These are phyloP conservation scores for Pycnococcus provasolii DNA, from an alignment of 139 green algal genomes.

Conservation along the genomic window DNA sequence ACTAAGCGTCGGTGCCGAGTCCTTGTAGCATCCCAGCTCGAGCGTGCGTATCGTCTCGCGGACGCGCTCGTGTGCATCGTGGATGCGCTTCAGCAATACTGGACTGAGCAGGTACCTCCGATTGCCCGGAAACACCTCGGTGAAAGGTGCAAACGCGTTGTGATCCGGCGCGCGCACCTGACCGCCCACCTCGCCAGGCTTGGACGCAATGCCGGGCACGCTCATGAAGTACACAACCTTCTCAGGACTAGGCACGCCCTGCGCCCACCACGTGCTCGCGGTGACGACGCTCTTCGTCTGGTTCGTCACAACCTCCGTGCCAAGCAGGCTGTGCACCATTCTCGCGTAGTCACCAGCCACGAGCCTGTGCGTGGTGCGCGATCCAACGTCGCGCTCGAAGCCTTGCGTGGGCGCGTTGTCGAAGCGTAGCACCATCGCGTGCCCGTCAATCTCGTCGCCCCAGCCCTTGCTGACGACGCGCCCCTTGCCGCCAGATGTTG, in stretches of 20 bases:
- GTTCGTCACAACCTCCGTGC: slow-evolving; percentile 15
- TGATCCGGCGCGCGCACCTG: slow-evolving; percentile 23
- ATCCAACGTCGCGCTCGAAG: slow-evolving; percentile 21
- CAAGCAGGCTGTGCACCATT: slow-evolving; percentile 24
- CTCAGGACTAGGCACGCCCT: slow-evolving; percentile 16
- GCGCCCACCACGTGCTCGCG: slow-evolving; percentile 25
- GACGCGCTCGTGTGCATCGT: slow-evolving; percentile 12
- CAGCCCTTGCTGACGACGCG: neutral
- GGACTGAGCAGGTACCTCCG: slow-evolving; percentile 17
- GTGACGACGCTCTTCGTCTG: slow-evolving; percentile 22
- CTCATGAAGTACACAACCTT: slow-evolving; percentile 30
- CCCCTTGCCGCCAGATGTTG: neutral
- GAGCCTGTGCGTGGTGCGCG: slow-evolving; percentile 24
- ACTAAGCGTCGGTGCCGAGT: neutral
- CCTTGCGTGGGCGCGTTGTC: slow-evolving; percentile 29
- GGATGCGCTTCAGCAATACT: slow-evolving; percentile 8
- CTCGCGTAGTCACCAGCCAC: slow-evolving; percentile 21
- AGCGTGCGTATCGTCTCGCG: neutral
- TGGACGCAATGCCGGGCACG: neutral
- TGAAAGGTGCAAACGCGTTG: slow-evolving; percentile 15
- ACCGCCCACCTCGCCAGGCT: no score
- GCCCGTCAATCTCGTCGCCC: slow-evolving; percentile 22
- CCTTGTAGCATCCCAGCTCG: slow-evolving; percentile 25
- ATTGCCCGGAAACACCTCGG: slow-evolving; percentile 28
- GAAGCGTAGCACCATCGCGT: slow-evolving; percentile 23